phyloP scores from a whole-genome alignment of 73 alveolate species.

The Paramecium primaurelia region DNA sequence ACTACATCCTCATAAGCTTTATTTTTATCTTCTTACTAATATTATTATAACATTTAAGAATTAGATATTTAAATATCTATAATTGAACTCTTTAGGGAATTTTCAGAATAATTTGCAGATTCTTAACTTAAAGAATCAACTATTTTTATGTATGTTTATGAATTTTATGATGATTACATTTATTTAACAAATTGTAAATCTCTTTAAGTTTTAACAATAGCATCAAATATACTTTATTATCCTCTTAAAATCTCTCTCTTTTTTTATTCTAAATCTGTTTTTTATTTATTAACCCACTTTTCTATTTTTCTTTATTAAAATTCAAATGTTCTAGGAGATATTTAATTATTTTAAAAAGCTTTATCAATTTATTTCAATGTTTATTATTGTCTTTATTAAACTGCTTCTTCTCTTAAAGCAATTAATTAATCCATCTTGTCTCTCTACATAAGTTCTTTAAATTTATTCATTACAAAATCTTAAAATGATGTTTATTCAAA shows the following conservation, averaged over 20 bases:
- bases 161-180: not conserved
- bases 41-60: not conserved
- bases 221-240: conserved; percentile 64
- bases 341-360: conserved; percentile 54
- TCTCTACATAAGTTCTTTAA: conserved; percentile 57
- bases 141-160: conserved; percentile 16
- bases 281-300: conserved; percentile 68
- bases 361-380: conserved; percentile 59
- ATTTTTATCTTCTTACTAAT: not conserved
- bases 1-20: not conserved
- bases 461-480: conserved; percentile 58
- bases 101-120: not conserved
- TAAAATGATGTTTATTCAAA: conserved; percentile 67
- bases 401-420: conserved; percentile 69
- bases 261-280: conserved; percentile 62
- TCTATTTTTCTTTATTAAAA: conserved; percentile 56
- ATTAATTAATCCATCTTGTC: conserved; percentile 64
- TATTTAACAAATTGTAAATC: not conserved
- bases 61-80: not conserved
- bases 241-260: conserved; percentile 63
- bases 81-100: not conserved
- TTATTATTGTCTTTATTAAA: conserved; percentile 57
- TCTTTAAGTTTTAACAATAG: conserved; percentile 65
- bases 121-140: conserved; percentile 3
- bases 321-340: conserved; percentile 68